Conservation (phyloP, 352 stramenopile species). For the Pythium aquatile region DNA sequence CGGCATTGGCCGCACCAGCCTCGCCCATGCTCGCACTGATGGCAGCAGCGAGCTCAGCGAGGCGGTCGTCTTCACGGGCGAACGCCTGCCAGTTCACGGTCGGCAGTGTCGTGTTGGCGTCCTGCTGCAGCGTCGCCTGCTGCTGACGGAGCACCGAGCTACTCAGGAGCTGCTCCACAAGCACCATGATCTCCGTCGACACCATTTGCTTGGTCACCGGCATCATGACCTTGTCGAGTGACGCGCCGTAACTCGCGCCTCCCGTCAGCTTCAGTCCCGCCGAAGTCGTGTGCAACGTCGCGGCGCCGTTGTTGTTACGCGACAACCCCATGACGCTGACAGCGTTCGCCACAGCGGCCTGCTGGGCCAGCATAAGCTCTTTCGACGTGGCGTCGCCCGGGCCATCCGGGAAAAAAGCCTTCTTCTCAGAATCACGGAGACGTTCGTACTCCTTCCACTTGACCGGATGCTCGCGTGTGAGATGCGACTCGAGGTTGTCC, state of each 20-base stretch:
- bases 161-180: conserved; percentile 43
- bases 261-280: neutral
- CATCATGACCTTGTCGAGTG: neutral
- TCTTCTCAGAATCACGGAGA: conserved; percentile 44
- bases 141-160: conserved; percentile 20
- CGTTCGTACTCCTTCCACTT: conserved; percentile 56
- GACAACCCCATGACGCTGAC: conserved; percentile 15
- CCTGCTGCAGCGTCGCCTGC: conserved; percentile 13
- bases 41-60: conserved; percentile 17
- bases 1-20: neutral
- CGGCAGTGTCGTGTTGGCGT: neutral
- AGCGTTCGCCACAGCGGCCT: conserved; percentile 19
- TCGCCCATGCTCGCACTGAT: neutral
- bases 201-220: conserved; percentile 30
- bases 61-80: conserved; percentile 32
- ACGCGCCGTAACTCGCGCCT: neutral
- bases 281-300: neutral
- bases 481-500: conserved; percentile 54
- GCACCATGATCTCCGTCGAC: conserved; percentile 32
- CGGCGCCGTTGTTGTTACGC: neutral
- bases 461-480: conserved; percentile 45
- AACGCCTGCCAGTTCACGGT: conserved; percentile 32
- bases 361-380: conserved; percentile 27
- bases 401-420: conserved; percentile 40
- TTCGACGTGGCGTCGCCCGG: conserved; percentile 24